A percentile compares a stretch with the other conserved stretches of the same genome.
phyloP scores from a whole-genome alignment of 108 stramenopile genomes.

The Phaeodactylum tricornutum region DNA sequence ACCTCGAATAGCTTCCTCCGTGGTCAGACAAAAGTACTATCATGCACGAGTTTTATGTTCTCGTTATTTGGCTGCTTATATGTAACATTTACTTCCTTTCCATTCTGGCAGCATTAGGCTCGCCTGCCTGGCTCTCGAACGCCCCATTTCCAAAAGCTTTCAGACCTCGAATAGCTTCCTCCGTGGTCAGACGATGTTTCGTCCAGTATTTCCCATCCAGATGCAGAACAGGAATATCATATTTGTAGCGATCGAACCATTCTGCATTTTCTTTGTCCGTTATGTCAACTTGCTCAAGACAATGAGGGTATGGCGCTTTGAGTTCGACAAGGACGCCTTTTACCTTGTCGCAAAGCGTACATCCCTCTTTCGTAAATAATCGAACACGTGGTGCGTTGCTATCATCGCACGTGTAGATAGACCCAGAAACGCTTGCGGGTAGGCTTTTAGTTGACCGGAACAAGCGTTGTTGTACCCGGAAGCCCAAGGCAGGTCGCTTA shows the following conservation, averaged over 20 bases:
- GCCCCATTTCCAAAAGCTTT: slow-evolving; percentile 25
- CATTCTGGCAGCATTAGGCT: slow-evolving; percentile 59
- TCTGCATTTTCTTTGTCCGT: slow-evolving; percentile 54
- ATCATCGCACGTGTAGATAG: slow-evolving; percentile 30
- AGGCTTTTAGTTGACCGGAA: too few relatives aligned
- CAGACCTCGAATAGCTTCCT: slow-evolving; percentile 46
- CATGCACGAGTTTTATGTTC: too few relatives aligned
- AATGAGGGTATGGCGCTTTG: slow-evolving; percentile 46
- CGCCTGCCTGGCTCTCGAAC: slow-evolving; percentile 40
- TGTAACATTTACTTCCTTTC: slow-evolving; percentile 19
- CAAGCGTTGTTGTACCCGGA: too few relatives aligned
- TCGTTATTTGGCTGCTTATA: too few relatives aligned
- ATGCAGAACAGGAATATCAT: slow-evolving; percentile 81
- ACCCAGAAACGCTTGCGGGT: slow-evolving; percentile 56
- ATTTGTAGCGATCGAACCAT: slow-evolving; percentile 69
- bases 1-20: slow-evolving; percentile 42
- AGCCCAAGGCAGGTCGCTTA: too few relatives aligned
- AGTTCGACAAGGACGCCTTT: slow-evolving; percentile 47
- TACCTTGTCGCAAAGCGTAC: slow-evolving; percentile 76
- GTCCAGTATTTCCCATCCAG: slow-evolving; percentile 64
- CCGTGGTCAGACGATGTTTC: slow-evolving; percentile 52
- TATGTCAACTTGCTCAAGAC: slow-evolving; percentile 69
- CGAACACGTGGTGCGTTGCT: slow-evolving; percentile 24
- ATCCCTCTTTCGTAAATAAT: slow-evolving; percentile 75
- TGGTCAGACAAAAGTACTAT: slow-evolving; percentile 34